phyloP scores from a whole-genome alignment of 331 rosid species.

The Prunus yedoensis region DNA sequence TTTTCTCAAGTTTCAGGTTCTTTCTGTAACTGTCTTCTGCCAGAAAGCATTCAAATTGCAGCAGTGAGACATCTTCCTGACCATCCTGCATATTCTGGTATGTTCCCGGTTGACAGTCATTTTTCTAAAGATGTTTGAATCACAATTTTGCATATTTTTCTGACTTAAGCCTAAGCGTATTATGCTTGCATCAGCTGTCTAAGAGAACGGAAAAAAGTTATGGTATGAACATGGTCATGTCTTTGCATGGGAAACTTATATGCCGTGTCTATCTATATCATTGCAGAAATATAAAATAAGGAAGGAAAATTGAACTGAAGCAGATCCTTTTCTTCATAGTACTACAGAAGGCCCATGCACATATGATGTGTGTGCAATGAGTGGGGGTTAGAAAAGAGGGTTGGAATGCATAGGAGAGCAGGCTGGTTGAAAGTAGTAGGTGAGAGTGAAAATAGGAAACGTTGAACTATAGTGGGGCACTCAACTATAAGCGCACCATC shows the following conservation, averaged over 20 bases:
- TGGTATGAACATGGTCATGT: too few relatives aligned
- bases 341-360: background rate
- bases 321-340: background rate
- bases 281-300: background rate
- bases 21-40: constrained; percentile 93
- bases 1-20: constrained; percentile 69
- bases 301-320: background rate
- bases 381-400: background rate
- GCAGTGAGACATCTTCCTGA: constrained; percentile 85
- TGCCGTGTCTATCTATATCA: background rate
- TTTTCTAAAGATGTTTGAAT: background rate
- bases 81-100: constrained; percentile 63
- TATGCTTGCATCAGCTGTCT: background rate
- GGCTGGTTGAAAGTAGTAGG: background rate
- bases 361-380: background rate
- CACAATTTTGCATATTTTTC: background rate
- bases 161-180: constrained; percentile 1
- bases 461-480: background rate
- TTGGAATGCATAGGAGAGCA: background rate
- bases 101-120: constrained; percentile 14
- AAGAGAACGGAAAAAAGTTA: background rate
- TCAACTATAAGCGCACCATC: too few relatives aligned
- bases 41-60: constrained; percentile 73
- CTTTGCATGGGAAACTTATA: background rate
- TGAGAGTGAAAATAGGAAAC: constrained; percentile 1